phyloP scores from a whole-genome alignment of 768 basidiomycete genomes.

The Mycena chlorophos region DNA sequence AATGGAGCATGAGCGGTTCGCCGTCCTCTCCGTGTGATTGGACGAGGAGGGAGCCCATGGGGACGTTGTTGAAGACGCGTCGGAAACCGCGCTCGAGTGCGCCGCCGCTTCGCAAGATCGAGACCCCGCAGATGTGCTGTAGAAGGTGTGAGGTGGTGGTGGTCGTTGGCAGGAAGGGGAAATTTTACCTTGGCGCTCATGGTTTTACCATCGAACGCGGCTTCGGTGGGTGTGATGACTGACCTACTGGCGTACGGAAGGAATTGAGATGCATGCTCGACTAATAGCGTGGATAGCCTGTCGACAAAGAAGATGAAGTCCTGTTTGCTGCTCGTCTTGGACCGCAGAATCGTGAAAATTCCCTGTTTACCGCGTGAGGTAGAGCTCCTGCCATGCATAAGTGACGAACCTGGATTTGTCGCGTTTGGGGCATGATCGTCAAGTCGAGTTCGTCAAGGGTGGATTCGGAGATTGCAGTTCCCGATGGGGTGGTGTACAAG shows the following conservation, averaged over 20 bases:
- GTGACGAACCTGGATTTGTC: slow-evolving; percentile 69
- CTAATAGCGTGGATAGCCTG: slow-evolving; percentile 78
- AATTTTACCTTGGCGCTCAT: slow-evolving; percentile 56
- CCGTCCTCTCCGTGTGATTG: slow-evolving; percentile 84
- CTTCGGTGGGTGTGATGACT: slow-evolving; percentile 68
- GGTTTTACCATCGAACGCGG: slow-evolving; percentile 57
- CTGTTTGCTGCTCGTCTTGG: slow-evolving; percentile 65
- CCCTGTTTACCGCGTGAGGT: slow-evolving; percentile 50
- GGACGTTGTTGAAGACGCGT: slow-evolving; percentile 81
- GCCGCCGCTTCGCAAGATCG: slow-evolving; percentile 87
- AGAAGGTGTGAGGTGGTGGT: neutral
- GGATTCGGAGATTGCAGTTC: slow-evolving; percentile 39
- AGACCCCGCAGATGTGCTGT: slow-evolving; percentile 82
- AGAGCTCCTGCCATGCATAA: neutral
- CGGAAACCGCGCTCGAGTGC: slow-evolving; percentile 90
- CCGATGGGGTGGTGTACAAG: slow-evolving; percentile 36
- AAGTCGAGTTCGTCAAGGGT: slow-evolving; percentile 52
- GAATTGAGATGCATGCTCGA: slow-evolving; percentile 80
- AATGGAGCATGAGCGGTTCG: slow-evolving; percentile 85
- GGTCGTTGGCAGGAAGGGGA: neutral
- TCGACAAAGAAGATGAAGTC: slow-evolving; percentile 95
- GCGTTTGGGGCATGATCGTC: slow-evolving; percentile 71
- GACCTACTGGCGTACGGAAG: slow-evolving; percentile 68
- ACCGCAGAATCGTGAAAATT: slow-evolving; percentile 84
- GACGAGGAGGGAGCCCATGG: slow-evolving; percentile 86